Conservation (phyloP, 2,329 filamentous ascomycete genomes). For the Trichoderma asperellum region DNA sequence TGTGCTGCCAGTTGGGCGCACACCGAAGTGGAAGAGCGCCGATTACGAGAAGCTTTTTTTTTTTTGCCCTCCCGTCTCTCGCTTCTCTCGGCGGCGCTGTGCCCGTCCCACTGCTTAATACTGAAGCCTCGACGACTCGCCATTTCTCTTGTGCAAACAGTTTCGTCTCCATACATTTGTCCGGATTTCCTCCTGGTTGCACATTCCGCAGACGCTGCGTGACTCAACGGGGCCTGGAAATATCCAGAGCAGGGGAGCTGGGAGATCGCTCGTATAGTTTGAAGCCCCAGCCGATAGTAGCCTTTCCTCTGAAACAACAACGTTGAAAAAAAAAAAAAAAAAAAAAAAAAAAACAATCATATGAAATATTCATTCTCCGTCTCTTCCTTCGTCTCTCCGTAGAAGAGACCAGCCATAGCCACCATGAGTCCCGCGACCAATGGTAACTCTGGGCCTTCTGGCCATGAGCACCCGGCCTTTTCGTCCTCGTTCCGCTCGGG, state of each 20-base stretch:
- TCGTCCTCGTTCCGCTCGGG: constrained; percentile 59
- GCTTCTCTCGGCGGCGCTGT: neutral
- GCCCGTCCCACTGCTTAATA: neutral
- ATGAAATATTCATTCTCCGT: neutral
- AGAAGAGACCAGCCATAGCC: neutral
- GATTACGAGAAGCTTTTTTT: neutral
- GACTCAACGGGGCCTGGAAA: neutral
- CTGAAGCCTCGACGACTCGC: neutral
- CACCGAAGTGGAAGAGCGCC: neutral
- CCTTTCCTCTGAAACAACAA: neutral
- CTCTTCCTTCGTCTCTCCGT: neutral
- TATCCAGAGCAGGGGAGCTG: neutral
- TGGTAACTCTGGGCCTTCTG: constrained; percentile 26
- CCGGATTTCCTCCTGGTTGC: neutral
- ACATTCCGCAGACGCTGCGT: neutral
- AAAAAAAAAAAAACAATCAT: neutral
- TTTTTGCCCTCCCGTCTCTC: neutral
- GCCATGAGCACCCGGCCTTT: constrained; percentile 28
- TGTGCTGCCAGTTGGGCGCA: constrained; percentile 19
- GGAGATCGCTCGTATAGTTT: neutral
- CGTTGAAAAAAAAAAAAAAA: neutral
- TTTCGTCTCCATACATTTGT: neutral
- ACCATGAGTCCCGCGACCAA: constrained; percentile 19
- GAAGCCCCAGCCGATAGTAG: neutral
- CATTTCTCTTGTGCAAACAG: neutral